Conservation (phyloP, 805 yeast genomes). For the Teunomyces tritomae region DNA sequence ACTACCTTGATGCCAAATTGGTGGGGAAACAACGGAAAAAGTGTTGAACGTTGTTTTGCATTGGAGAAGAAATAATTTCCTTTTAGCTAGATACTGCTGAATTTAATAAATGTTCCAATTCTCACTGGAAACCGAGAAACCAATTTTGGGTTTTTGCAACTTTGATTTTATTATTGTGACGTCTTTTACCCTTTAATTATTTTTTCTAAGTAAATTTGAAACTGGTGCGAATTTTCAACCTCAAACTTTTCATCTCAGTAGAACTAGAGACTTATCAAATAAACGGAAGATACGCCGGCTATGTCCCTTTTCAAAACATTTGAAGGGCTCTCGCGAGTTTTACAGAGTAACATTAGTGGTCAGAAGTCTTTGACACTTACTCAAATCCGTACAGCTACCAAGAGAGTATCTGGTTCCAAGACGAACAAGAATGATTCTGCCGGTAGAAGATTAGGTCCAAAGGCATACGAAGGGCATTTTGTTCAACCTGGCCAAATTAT, state of each 20-base stretch:
- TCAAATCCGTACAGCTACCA: constrained; percentile 84
- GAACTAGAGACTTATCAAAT: not conserved
- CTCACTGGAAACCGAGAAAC: no score
- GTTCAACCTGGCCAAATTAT: constrained; percentile 85
- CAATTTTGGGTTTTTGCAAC: not conserved
- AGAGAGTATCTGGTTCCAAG: constrained; percentile 92
- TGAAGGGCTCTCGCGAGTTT: not conserved
- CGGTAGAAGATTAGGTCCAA: constrained; percentile 92
- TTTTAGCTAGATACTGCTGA: no score
- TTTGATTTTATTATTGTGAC: not conserved
- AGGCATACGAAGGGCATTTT: constrained; percentile 72
- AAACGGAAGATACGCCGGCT: not conserved
- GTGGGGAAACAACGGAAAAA: constrained; percentile 23
- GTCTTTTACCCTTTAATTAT: not conserved
- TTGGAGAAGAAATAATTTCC: not conserved
- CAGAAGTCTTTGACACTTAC: constrained; percentile 6
- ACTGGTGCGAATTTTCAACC: constrained; percentile 2
- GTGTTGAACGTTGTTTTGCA: constrained; percentile 24
- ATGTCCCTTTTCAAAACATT: constrained; percentile 3
- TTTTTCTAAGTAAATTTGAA: not conserved
- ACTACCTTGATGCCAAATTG: constrained; percentile 19
- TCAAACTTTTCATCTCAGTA: constrained; percentile 1
- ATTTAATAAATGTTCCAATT: no score
- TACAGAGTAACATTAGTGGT: not conserved
- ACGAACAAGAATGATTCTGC: constrained; percentile 92